Conservation (phyloP, 2,329 filamentous ascomycete genomes). For the Esteya vermicola region DNA sequence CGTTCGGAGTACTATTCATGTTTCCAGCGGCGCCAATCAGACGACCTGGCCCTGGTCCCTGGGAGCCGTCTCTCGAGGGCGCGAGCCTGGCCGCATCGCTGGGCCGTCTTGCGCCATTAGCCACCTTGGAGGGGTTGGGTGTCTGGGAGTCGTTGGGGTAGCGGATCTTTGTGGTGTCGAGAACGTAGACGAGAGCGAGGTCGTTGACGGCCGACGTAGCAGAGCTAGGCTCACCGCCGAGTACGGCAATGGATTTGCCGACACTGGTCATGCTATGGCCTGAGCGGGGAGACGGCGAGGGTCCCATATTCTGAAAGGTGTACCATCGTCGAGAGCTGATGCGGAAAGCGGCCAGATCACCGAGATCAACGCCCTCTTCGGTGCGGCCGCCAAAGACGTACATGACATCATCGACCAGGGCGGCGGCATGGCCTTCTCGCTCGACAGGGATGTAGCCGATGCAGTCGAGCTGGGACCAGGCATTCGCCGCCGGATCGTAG, state of each 20-base stretch:
- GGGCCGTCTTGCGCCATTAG: constrained; percentile 14
- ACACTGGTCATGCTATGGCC: constrained; percentile 97
- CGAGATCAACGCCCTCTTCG: constrained; percentile 82
- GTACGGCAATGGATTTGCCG: constrained; percentile 80
- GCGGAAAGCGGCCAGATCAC: constrained; percentile 71
- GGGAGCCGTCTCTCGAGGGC: constrained; percentile 36
- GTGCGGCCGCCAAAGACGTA: constrained; percentile 96
- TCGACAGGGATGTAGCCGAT: constrained; percentile 94
- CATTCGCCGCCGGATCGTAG: constrained; percentile 71
- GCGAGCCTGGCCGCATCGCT: constrained; percentile 22
- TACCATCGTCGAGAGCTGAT: constrained; percentile 84
- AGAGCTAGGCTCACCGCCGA: constrained; percentile 89
- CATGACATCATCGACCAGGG: constrained; percentile 95
- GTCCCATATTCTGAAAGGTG: constrained; percentile 99
- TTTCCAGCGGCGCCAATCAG: constrained; percentile 22
- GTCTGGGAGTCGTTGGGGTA: constrained; percentile 68
- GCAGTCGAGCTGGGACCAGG: constrained; percentile 82
- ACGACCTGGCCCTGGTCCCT: constrained; percentile 25
- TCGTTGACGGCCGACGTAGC: constrained; percentile 69
- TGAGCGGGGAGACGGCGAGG: constrained; percentile 81
- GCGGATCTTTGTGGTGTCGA: constrained; percentile 91
- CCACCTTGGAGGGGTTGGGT: constrained; percentile 14
- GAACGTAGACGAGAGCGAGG: constrained; percentile 74
- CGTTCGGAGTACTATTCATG: constrained; percentile 25
- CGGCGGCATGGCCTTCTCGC: constrained; percentile 85